Evolutionary conservation across 352 stramenopile genomes (phyloP), one percentile per base, ranked within the genome.

Genomic region (Pythium diclinum): DNA sequence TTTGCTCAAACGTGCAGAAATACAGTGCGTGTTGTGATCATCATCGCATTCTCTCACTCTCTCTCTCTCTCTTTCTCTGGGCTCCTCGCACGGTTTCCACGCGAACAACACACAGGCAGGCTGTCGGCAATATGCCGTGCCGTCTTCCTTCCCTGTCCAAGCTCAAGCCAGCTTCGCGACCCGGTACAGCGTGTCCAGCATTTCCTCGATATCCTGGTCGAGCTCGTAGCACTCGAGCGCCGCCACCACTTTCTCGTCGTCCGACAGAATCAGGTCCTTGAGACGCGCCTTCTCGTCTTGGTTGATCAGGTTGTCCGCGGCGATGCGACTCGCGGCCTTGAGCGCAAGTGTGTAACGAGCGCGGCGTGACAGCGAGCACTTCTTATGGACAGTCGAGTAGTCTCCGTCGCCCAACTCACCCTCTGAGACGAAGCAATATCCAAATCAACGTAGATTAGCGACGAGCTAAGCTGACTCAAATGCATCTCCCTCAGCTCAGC

Each of bases 221-320:
- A 81, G 56, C 55, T 94, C 83, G 71, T 94, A 95, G 69, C 78
- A 79, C 62, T 91, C 82, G n/a, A 94, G 79, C 14, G 85, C 87
- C 7, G 77, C 81, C 7, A 91, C 72, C 7, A 95, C 76, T 40
- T 87, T 89, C 60, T 89, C 74, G 57, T 95, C 74, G 60, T 94
- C 81, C 23, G 74, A 87, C 58, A 95, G 69, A 62, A 95, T 92
- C 62, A 91, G 78, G 65, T 94, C 82, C 69, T 95, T 95, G 23
- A 95, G 51, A 36, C 81, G 78, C 6, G 83, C 71, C 68, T 95
- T 95, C 66, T 92, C 83, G 56, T 87, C 76, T 46, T 74, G 70
- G 21, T 80, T 81, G 61, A 95, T 93, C 57, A 93, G 61, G n/a
- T 91, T 88, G 72, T 93, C 84, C 3, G 84, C 85, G 42, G 85